These are phyloP conservation scores for Climacium dendroides DNA, from an alignment of 225 moss, liverwort and hornwort genomes.

Conservation along the genomic window DNA sequence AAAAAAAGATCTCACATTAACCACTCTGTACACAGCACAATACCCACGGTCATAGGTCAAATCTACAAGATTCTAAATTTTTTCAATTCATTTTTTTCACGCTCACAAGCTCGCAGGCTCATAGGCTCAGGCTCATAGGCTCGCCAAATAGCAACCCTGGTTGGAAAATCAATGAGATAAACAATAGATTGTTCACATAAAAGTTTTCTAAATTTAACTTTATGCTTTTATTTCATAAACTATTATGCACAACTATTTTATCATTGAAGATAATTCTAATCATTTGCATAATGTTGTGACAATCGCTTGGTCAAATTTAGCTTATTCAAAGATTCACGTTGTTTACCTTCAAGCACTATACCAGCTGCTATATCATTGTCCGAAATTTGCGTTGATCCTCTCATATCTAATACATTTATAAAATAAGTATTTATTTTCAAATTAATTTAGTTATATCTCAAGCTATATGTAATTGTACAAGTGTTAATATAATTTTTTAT, in stretches of 20 bases:
- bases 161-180: neutral
- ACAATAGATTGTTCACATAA: neutral
- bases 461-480: neutral
- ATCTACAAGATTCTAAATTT: too few relatives aligned
- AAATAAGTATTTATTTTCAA: neutral
- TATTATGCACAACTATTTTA: neutral
- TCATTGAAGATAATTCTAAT: slow-evolving; percentile 8
- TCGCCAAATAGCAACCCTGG: too few relatives aligned
- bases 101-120: too few relatives aligned
- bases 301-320: neutral
- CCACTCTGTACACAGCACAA: too few relatives aligned
- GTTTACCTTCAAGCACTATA: neutral
- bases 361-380: neutral
- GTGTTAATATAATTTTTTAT: too few relatives aligned
- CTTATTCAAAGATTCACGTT: neutral
- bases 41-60: too few relatives aligned
- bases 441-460: too few relatives aligned
- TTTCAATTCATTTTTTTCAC: too few relatives aligned
- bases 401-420: neutral
- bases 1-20: too few relatives aligned
- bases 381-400: neutral
- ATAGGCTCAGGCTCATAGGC: too few relatives aligned
- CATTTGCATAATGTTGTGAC: slow-evolving; percentile 6
- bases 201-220: neutral
- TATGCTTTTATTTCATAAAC: neutral